Conservation (phyloP, 2,329 filamentous ascomycete genomes). For the Hypoxylon sp. region DNA sequence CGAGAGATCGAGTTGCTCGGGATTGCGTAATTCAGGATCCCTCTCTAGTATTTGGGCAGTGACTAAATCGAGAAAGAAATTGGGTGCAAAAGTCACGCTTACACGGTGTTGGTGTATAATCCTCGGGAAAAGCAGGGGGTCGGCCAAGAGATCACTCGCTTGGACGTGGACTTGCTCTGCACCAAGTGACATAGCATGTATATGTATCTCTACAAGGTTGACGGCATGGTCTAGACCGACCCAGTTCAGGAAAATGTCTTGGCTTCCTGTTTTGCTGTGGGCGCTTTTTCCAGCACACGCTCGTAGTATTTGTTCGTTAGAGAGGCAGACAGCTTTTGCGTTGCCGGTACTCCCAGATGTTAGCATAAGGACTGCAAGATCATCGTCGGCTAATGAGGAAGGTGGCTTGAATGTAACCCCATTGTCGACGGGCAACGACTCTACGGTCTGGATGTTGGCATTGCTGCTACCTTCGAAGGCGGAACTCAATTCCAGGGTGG, state of each 20-base stretch:
- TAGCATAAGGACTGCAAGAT: constrained; percentile 59
- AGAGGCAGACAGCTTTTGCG: constrained; percentile 64
- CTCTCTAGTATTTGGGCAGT: constrained; percentile 2
- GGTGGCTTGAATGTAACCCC: constrained; percentile 9
- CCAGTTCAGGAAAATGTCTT: constrained; percentile 62
- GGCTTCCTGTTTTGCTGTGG: constrained; percentile 31
- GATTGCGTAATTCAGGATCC: constrained; percentile 9
- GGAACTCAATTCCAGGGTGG: constrained; percentile 1
- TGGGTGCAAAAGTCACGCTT: constrained; percentile 61
- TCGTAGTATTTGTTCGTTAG: constrained; percentile 60
- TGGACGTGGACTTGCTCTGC: constrained; percentile 63
- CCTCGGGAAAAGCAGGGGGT: constrained; percentile 58
- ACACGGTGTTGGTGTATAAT: constrained; percentile 59
- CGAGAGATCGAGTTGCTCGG: constrained; percentile 14
- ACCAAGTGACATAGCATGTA: constrained; percentile 58
- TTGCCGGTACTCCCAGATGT: constrained; percentile 68
- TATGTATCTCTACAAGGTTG: constrained; percentile 66
- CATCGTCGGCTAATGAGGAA: not conserved
- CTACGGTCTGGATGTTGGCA: constrained; percentile 14
- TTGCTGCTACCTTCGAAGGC: constrained; percentile 7
- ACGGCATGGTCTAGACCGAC: constrained; percentile 69
- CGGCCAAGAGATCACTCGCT: constrained; percentile 57
- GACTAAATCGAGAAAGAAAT: constrained; percentile 55
- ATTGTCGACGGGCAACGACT: constrained; percentile 4
- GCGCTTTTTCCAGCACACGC: constrained; percentile 59